Base-by-base conservation (phyloP, 1,284 basidiomycete species). In the Phlebopus sp. region DNA sequence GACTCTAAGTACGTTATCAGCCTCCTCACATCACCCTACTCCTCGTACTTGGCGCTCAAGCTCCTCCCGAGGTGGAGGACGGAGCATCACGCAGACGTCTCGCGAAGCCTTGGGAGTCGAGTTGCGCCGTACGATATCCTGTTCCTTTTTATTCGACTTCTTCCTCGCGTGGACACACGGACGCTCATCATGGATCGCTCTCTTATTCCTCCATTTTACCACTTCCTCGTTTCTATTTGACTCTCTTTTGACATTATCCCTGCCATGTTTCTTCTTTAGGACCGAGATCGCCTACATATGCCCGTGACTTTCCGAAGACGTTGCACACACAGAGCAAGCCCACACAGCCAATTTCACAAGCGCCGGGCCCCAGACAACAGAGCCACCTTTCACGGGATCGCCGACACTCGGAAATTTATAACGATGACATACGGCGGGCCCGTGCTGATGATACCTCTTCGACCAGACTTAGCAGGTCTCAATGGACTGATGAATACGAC, bases 1-100 rank as follows among this genome's bases (percentile, higher is more conserved):
- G 69, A 67, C 80, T 75, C 68, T 74, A 69, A 86, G 84, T 87
- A 87, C 84, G 84, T 87, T 87, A 71, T 86, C 79, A 71, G 73
- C 81, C 76, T 83, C 77, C 69, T 79, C 63, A 71, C 72, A 69
- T 72, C 62, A 56, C 67, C 65, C 63, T 66, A 67, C 69, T 69
- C 64, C 64, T 68, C 67, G 64, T 68, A 61, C 62, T 61, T 59
- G 64, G 68, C 70, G 66, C 59, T 57, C 56, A 60, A 63, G 57
- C 66, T 72, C 69, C 71, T 78, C 69, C 70, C 72, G 68, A 69
- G 74, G 75, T 68, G 75, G 72, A 76, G 69, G 71, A 67, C 67
- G 56, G 53, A 62, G 63, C 69, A 64, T 62, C 59, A 68, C 55
- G 68, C 66, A 67, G 60, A 65, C 67, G 69, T 74, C 74, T 75